Conservation (phyloP, 495 filamentous ascomycete genomes). For the Filosporella fistucella region DNA sequence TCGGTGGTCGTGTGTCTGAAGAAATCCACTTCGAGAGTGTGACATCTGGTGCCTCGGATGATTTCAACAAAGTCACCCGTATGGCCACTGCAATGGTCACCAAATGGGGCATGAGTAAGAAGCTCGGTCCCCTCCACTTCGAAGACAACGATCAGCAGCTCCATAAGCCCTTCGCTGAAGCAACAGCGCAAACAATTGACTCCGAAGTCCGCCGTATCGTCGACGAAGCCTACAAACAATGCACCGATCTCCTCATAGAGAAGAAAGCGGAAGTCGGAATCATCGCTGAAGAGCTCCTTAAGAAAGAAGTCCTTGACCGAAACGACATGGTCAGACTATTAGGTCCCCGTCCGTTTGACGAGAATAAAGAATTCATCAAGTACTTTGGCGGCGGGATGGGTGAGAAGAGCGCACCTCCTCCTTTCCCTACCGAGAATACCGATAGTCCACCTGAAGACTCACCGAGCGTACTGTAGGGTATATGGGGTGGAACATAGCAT, state of each 20-base stretch:
- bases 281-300: slow-evolving; percentile 87
- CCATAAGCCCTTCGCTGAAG: slow-evolving; percentile 93
- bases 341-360: slow-evolving; percentile 75
- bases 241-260: slow-evolving; percentile 72
- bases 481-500: no score
- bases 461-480: no score
- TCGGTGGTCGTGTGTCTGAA: slow-evolving; percentile 90
- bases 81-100: slow-evolving; percentile 98
- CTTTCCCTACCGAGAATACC: slow-evolving; percentile 44
- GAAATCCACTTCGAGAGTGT: slow-evolving; percentile 96
- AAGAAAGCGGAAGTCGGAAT: slow-evolving; percentile 86
- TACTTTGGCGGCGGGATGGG: slow-evolving; percentile 64
- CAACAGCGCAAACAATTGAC: slow-evolving; percentile 88
- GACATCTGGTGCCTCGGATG: slow-evolving; percentile 88
- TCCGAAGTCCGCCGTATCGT: slow-evolving; percentile 84
- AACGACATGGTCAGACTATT: slow-evolving; percentile 90
- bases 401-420: slow-evolving; percentile 51
- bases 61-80: slow-evolving; percentile 96
- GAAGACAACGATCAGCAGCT: slow-evolving; percentile 72
- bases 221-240: slow-evolving; percentile 86
- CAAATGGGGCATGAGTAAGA: slow-evolving; percentile 93
- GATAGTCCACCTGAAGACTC: slow-evolving; percentile 27
- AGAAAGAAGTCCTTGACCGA: slow-evolving; percentile 83
- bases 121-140: slow-evolving; percentile 88
- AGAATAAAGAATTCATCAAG: slow-evolving; percentile 84